phyloP scores from a whole-genome alignment of 345 rosid species.

The Aethionema arabicum region DNA sequence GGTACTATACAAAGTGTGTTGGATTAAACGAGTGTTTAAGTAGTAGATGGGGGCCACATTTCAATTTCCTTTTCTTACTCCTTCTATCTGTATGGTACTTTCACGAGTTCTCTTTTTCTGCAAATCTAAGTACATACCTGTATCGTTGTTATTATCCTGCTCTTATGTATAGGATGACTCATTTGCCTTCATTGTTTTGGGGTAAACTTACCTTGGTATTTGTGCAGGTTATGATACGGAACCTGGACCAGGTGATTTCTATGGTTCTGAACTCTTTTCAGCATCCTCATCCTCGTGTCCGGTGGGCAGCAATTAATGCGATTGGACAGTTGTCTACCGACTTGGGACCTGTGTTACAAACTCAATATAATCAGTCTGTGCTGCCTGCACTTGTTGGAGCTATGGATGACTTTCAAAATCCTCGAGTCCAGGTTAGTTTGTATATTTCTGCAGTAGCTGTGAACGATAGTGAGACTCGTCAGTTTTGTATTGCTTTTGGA shows the following conservation, averaged over 20 bases:
- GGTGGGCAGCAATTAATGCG: slow-evolving; percentile 99
- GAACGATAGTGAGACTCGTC: neutral
- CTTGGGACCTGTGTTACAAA: slow-evolving; percentile 98
- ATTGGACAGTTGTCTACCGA: slow-evolving; percentile 98
- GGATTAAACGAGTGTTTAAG: neutral
- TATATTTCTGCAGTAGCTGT: slow-evolving; percentile 10
- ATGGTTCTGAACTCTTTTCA: slow-evolving; percentile 86
- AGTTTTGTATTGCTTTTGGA: slow-evolving; percentile 1
- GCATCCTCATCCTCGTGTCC: slow-evolving; percentile 91
- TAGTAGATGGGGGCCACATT: slow-evolving; percentile 7
- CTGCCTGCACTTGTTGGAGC: slow-evolving; percentile 85
- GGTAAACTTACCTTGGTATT: neutral
- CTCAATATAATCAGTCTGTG: slow-evolving; percentile 78
- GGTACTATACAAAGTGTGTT: neutral
- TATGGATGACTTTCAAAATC: slow-evolving; percentile 98
- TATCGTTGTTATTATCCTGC: neutral
- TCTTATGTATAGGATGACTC: neutral
- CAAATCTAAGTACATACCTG: neutral
- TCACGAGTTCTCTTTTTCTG: neutral
- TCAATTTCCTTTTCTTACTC: neutral
- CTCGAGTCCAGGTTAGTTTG: slow-evolving; percentile 91
- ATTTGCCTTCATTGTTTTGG: neutral
- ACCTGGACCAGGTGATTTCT: slow-evolving; percentile 77
- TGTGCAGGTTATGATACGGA: slow-evolving; percentile 82
- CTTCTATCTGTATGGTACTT: neutral